phyloP scores from a whole-genome alignment of 495 filamentous ascomycete species.

The Trichoderma asperelloides region DNA sequence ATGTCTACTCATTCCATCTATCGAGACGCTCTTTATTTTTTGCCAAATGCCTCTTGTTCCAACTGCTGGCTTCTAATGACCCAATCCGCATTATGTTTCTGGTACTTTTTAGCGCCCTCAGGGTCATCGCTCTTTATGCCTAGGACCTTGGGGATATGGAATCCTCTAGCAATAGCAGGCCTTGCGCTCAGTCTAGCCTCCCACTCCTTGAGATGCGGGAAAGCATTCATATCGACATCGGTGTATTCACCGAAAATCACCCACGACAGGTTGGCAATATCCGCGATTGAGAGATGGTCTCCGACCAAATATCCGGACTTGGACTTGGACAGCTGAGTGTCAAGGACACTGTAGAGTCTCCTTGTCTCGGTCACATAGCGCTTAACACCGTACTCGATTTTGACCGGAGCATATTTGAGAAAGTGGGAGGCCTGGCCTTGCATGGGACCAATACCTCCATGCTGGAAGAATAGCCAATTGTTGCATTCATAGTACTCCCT shows the following conservation, averaged over 20 bases:
- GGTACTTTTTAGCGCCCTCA: neutral
- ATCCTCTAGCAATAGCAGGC: slow-evolving; percentile 65
- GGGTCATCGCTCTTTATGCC: neutral
- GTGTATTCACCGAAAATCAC: slow-evolving; percentile 50
- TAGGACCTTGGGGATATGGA: slow-evolving; percentile 53
- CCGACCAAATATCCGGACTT: slow-evolving; percentile 67
- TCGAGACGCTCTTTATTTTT: neutral
- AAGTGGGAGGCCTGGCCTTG: slow-evolving; percentile 91
- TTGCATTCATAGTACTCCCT: slow-evolving; percentile 70
- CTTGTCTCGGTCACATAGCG: slow-evolving; percentile 76
- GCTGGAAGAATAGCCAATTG: slow-evolving; percentile 51
- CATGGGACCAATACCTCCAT: slow-evolving; percentile 64
- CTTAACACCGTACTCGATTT: slow-evolving; percentile 74
- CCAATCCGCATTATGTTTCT: neutral
- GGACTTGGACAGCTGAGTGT: slow-evolving; percentile 57
- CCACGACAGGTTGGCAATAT: slow-evolving; percentile 78
- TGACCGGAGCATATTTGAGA: slow-evolving; percentile 73
- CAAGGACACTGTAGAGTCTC: slow-evolving; percentile 70
- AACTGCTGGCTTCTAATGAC: neutral
- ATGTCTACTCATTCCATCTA: too few species aligned
- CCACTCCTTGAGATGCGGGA: slow-evolving; percentile 62
- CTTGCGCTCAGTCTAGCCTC: slow-evolving; percentile 52
- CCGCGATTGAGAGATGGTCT: slow-evolving; percentile 71
- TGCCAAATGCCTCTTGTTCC: neutral
- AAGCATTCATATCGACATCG: slow-evolving; percentile 66